Conservation (phyloP, 1,284 basidiomycete species). For the Ganoderma leucocontextum region DNA sequence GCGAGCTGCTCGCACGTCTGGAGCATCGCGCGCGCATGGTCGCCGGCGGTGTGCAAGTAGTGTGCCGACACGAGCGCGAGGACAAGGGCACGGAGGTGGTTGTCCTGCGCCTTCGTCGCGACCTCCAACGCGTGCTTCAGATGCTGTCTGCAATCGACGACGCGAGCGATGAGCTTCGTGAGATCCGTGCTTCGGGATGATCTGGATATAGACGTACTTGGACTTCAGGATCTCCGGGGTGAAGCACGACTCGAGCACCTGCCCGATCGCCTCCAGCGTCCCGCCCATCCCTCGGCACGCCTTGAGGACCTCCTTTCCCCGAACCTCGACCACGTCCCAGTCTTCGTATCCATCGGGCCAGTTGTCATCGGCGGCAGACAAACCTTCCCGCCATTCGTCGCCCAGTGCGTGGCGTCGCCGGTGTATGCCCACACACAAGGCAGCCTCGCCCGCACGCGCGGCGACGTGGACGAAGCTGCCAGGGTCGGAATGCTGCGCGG, state of each 20-base stretch:
- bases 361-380: constrained; percentile 27
- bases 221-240: constrained; percentile 62
- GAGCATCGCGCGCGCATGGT: constrained; percentile 72
- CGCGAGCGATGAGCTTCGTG: neutral
- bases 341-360: constrained; percentile 30
- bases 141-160: constrained; percentile 54
- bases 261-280: constrained; percentile 61
- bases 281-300: constrained; percentile 59
- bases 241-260: constrained; percentile 61
- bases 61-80: constrained; percentile 72
- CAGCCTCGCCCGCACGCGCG: constrained; percentile 66
- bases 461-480: constrained; percentile 63
- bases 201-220: constrained; percentile 54
- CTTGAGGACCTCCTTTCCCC: constrained; percentile 47
- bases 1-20: constrained; percentile 72
- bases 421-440: constrained; percentile 61
- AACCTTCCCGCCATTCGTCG: constrained; percentile 27
- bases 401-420: constrained; percentile 26
- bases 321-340: constrained; percentile 37
- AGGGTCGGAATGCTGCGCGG: constrained; percentile 53
- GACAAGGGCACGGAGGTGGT: constrained; percentile 73
- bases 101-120: constrained; percentile 67
- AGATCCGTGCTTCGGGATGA: neutral
- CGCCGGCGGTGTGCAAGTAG: constrained; percentile 71
- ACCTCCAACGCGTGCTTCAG: constrained; percentile 66